These are phyloP conservation scores for Carallia brachiata DNA, from an alignment of 345 rosid genomes.

Conservation along the genomic window DNA sequence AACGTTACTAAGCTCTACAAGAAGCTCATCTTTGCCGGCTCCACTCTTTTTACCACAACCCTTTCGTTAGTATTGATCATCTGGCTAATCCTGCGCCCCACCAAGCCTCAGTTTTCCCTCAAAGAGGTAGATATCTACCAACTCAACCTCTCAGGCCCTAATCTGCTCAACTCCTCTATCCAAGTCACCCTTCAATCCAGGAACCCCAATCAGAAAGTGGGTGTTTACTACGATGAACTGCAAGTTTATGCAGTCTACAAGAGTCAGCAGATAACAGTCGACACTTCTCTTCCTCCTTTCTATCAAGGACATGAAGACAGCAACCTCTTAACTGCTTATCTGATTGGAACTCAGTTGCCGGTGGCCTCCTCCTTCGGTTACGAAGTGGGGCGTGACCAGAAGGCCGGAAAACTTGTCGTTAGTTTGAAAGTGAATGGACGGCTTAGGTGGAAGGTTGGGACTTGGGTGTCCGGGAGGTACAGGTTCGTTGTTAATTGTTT, in stretches of 20 bases:
- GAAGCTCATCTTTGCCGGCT: conserved; percentile 53
- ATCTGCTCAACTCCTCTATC: conserved; percentile 78
- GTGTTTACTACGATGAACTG: conserved; percentile 75
- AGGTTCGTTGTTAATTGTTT: conserved; percentile 60
- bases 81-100: conserved; percentile 73
- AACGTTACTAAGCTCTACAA: conserved; percentile 43
- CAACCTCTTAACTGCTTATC: conserved; percentile 59
- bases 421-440: conserved; percentile 61
- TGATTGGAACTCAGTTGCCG: conserved; percentile 59
- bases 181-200: conserved; percentile 57
- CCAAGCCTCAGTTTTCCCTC: conserved; percentile 73
- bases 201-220: conserved; percentile 72
- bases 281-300: conserved; percentile 62
- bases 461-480: conserved; percentile 79
- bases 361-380: conserved; percentile 62
- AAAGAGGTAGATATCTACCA: conserved; percentile 54
- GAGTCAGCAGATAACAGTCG: conserved; percentile 74
- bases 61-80: conserved; percentile 54
- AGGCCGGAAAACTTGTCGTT: conserved; percentile 48
- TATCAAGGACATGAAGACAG: conserved; percentile 69
- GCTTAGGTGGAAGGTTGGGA: conserved; percentile 80
- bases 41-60: conserved; percentile 45
- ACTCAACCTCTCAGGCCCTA: conserved; percentile 63
- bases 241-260: conserved; percentile 60
- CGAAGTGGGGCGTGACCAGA: conserved; percentile 58